Evolutionary conservation across 768 basidiomycete genomes (phyloP).

Genomic region (Lactifluus hygrophoroides): DNA sequence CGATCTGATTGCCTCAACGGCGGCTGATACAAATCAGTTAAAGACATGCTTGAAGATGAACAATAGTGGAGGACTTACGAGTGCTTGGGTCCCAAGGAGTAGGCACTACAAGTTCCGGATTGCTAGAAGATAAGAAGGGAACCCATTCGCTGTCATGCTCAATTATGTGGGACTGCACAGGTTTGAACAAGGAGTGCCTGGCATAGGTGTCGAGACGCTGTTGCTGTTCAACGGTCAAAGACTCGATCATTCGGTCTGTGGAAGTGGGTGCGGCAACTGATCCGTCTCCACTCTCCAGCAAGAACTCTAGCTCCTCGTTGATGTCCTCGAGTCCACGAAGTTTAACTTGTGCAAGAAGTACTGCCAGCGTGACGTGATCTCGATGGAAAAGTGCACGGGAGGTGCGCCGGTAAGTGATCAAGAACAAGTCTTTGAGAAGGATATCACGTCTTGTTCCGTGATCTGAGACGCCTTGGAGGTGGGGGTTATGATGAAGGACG

Average conservation of each 20-base stretch:
- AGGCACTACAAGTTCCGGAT: constrained; percentile 66
- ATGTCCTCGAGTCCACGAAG: constrained; percentile 73
- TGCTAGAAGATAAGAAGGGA: constrained; percentile 55
- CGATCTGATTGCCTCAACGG: constrained; percentile 64
- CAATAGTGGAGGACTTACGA: constrained; percentile 41
- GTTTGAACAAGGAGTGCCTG: constrained; percentile 68
- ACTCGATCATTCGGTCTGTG: constrained; percentile 32
- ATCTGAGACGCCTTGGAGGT: constrained; percentile 72
- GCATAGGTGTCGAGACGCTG: constrained; percentile 63
- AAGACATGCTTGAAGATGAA: constrained; percentile 13
- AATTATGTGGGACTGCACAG: constrained; percentile 53
- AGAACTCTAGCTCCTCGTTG: constrained; percentile 77
- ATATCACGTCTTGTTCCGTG: constrained; percentile 66
- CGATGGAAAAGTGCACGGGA: constrained; percentile 83
- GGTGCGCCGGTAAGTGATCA: constrained; percentile 80
- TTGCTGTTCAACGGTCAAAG: constrained; percentile 60
- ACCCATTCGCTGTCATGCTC: constrained; percentile 63
- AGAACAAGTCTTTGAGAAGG: constrained; percentile 81
- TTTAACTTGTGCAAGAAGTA: constrained; percentile 85
- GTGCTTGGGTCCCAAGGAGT: constrained; percentile 69
- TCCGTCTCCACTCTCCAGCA: constrained; percentile 82
- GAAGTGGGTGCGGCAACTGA: constrained; percentile 33
- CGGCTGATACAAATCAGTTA: constrained; percentile 35
- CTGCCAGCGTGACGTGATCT: constrained; percentile 86
- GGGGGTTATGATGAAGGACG: constrained; percentile 85